A percentile compares a stretch with the other conserved stretches of the same genome.
Conservation (phyloP, 2,329 filamentous ascomycete genomes). For the Aureobasidium lini region DNA sequence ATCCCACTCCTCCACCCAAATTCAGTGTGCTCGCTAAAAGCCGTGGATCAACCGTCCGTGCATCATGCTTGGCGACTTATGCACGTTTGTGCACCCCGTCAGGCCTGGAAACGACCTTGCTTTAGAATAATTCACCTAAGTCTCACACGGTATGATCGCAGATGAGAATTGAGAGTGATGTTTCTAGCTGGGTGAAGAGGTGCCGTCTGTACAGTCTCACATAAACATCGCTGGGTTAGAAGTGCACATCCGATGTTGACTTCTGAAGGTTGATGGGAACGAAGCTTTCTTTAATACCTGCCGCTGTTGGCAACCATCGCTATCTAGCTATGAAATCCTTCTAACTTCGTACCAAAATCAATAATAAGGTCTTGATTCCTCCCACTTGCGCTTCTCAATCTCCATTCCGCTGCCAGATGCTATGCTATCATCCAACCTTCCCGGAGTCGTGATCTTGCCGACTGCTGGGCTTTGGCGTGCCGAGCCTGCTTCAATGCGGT, state of each 20-base stretch:
- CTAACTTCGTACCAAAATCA: constrained; percentile 18
- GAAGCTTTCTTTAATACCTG: background rate
- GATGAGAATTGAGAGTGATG: too few relatives aligned
- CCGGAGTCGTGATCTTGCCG: constrained; percentile 15
- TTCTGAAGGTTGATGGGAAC: constrained; percentile 6
- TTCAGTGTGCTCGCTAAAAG: background rate
- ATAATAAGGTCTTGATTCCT: constrained; percentile 42
- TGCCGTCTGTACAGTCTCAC: background rate
- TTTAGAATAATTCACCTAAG: too few relatives aligned
- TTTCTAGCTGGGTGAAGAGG: too few relatives aligned
- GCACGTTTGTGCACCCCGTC: too few relatives aligned
- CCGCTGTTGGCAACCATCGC: background rate
- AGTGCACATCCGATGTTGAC: background rate
- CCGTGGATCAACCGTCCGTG: background rate
- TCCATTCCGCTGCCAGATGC: constrained; percentile 25
- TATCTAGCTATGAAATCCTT: background rate
- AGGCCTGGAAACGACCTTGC: too few relatives aligned
- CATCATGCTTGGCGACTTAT: too few relatives aligned
- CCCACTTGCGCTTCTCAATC: constrained; percentile 35
- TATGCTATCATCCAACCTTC: constrained; percentile 12
- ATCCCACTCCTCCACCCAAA: background rate
- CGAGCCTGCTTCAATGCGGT: constrained; percentile 23
- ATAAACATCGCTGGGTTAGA: too few relatives aligned
- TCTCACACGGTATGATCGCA: too few relatives aligned
- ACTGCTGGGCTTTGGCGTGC: constrained; percentile 22